These are phyloP conservation scores for Naematelia encephala DNA, from an alignment of 768 basidiomycete genomes.

Conservation along the genomic window DNA sequence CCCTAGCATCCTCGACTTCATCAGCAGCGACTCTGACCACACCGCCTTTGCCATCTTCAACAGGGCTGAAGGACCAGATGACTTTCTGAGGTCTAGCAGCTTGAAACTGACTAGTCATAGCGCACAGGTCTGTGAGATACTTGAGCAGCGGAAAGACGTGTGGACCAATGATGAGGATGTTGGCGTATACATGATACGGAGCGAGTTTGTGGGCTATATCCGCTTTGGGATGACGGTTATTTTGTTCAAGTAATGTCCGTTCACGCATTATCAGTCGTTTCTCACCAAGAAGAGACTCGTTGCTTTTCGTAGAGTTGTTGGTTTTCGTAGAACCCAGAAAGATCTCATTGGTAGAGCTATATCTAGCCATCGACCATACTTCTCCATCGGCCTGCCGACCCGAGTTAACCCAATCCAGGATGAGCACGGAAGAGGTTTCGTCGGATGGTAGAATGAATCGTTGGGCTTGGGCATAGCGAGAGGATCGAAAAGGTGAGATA, in stretches of 20 bases:
- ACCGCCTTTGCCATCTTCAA: slow-evolving; percentile 56
- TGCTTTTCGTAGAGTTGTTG: no score
- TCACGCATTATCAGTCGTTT: slow-evolving; percentile 70
- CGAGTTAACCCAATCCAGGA: slow-evolving; percentile 89
- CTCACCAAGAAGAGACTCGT: no score
- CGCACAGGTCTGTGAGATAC: slow-evolving; percentile 57
- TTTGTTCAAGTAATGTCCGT: slow-evolving; percentile 68
- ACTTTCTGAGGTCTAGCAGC: slow-evolving; percentile 58
- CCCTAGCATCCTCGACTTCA: slow-evolving; percentile 70
- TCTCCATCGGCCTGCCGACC: slow-evolving; percentile 71
- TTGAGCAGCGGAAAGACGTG: slow-evolving; percentile 56
- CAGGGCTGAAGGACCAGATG: slow-evolving; percentile 75
- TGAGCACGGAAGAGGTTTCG: slow-evolving; percentile 59
- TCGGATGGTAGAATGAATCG: slow-evolving; percentile 63
- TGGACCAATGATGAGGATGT: slow-evolving; percentile 74
- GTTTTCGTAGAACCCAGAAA: no score
- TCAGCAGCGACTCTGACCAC: slow-evolving; percentile 71
- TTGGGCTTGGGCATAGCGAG: slow-evolving; percentile 80
- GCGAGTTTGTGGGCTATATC: slow-evolving; percentile 52
- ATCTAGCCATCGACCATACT: slow-evolving; percentile 82
- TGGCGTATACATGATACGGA: slow-evolving; percentile 89
- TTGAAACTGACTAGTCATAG: slow-evolving; percentile 64
- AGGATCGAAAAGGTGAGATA: slow-evolving; percentile 82
- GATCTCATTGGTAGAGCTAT: slow-evolving; percentile 81
- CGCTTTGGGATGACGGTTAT: no score